Percentiles rank a stretch among this genome's conserved stretches.
Evolutionary conservation across 768 basidiomycete genomes (phyloP).

Genomic region (Russula sp.): DNA sequence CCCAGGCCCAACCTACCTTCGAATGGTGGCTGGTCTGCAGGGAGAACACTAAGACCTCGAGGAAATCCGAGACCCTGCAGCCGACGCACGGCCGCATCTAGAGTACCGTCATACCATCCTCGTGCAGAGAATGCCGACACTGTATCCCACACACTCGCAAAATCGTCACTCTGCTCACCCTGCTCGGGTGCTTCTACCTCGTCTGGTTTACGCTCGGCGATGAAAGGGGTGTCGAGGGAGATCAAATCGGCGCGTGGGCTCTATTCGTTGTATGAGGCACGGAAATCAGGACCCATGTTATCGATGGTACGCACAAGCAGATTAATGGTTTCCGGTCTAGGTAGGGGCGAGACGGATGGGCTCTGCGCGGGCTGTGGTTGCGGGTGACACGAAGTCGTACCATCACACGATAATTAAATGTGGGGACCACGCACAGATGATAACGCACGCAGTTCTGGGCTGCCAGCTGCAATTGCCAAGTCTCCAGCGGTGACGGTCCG

Average conservation of each 20-base stretch:
- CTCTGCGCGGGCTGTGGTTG: conserved; percentile 2
- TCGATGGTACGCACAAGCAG: conserved; percentile 1
- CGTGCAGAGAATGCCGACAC: conserved; percentile 45
- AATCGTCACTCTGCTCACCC: conserved; percentile 40
- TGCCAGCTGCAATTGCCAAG: conserved; percentile 30
- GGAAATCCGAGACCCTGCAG: conserved; percentile 48
- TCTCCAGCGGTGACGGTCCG: conserved; percentile 31
- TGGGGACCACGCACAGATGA: conserved; percentile 24
- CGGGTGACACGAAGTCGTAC: background rate
- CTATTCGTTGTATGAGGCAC: conserved; percentile 31
- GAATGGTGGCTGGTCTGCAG: conserved; percentile 57
- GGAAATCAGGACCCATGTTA: background rate
- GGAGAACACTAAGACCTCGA: conserved; percentile 47
- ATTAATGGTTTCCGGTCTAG: conserved; percentile 1
- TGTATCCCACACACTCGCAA: conserved; percentile 57
- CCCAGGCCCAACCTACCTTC: conserved; percentile 44
- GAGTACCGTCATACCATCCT: conserved; percentile 65
- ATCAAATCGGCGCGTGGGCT: conserved; percentile 56
- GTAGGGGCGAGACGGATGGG: conserved; percentile 17
- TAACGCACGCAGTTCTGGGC: conserved; percentile 24
- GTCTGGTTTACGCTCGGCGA: conserved; percentile 42
- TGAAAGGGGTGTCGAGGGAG: conserved; percentile 68
- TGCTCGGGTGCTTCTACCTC: conserved; percentile 14
- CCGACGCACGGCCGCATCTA: conserved; percentile 52
- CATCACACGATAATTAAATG: background rate